These are phyloP conservation scores for Coemansia sp. DNA, from an alignment of 192 early-diverging fungal species.

Conservation along the genomic window DNA sequence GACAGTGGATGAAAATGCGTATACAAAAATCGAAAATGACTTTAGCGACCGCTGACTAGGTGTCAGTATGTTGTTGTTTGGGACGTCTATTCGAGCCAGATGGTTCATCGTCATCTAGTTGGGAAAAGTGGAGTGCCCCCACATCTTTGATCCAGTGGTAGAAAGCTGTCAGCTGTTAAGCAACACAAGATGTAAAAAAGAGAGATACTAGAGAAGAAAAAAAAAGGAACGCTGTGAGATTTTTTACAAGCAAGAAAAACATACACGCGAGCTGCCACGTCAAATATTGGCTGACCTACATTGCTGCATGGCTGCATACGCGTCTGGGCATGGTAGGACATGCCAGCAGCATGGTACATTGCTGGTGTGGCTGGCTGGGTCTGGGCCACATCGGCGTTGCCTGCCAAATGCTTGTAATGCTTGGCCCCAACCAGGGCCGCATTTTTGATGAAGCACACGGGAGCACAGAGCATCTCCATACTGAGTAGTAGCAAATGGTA, in stretches of 20 bases:
- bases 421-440: too few relatives aligned
- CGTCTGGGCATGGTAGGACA: not conserved
- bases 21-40: conserved; percentile 3
- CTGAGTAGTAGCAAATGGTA: too few relatives aligned
- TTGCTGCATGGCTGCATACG: not conserved
- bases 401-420: not conserved
- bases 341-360: not conserved
- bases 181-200: not conserved
- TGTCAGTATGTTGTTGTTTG: not conserved
- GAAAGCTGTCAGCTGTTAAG: too few relatives aligned
- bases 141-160: not conserved
- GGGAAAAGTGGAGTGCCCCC: not conserved
- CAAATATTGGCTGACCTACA: not conserved
- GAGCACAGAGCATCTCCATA: too few relatives aligned
- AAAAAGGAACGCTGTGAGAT: not conserved
- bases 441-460: too few relatives aligned
- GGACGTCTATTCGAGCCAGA: conserved; percentile 1
- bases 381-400: not conserved
- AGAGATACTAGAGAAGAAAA: not conserved
- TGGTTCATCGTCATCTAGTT: not conserved
- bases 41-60: not conserved
- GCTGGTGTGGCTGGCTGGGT: not conserved
- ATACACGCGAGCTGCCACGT: too few relatives aligned
- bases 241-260: not conserved
- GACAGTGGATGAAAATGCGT: conserved; percentile 5